These are phyloP conservation scores for Arctium lappa DNA, from an alignment of 129 eudicot genomes.

Conservation along the genomic window DNA sequence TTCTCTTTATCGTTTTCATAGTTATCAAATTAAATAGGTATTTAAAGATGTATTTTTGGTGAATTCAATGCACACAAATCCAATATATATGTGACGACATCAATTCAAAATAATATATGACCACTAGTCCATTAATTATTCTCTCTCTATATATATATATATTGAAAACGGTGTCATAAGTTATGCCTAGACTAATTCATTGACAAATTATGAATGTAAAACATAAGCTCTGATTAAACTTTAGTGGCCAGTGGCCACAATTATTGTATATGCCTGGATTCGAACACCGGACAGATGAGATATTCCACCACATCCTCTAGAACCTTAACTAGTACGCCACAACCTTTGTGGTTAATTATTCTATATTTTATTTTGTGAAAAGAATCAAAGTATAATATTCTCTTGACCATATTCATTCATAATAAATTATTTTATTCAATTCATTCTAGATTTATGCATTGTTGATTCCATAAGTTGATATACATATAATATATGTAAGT, in stretches of 20 bases:
- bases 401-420: constrained; percentile 15
- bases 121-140: not conserved
- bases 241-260: too few species aligned
- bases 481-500: not conserved
- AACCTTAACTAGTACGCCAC: too few species aligned
- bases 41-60: not conserved
- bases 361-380: not conserved
- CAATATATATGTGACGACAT: not conserved
- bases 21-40: not conserved
- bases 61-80: not conserved
- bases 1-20: not conserved
- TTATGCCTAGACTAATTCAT: too few species aligned
- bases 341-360: not conserved
- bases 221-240: too few species aligned
- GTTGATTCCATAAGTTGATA: not conserved
- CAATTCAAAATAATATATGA: not conserved
- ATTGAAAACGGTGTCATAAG: too few species aligned
- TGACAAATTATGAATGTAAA: too few species aligned
- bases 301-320: too few species aligned
- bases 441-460: constrained; percentile 7
- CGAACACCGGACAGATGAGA: too few species aligned
- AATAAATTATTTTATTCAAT: not conserved
- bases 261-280: too few species aligned
- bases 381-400: not conserved
- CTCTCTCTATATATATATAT: too few species aligned